Evolutionary conservation across 2,329 filamentous ascomycete genomes (phyloP).

Genomic region (Colletotrichum lupini): DNA sequence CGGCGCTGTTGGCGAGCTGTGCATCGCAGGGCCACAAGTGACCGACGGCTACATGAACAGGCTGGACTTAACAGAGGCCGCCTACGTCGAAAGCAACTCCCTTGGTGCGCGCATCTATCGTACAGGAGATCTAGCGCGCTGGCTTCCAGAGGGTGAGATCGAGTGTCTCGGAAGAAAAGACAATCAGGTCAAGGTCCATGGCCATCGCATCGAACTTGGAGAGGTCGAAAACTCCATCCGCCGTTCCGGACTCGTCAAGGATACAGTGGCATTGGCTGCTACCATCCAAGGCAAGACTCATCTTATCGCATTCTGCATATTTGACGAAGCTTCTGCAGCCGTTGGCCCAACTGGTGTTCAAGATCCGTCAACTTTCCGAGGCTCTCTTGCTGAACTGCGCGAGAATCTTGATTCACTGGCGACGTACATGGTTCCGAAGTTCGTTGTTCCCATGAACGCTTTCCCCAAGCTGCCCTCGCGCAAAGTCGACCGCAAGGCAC

Average conservation of each 20-base stretch:
- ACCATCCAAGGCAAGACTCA: not conserved
- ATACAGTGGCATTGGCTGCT: not conserved
- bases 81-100: constrained; percentile 18
- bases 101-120: constrained; percentile 33
- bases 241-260: not conserved
- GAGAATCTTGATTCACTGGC: constrained; percentile 35
- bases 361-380: not conserved
- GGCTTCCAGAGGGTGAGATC: constrained; percentile 34
- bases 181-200: constrained; percentile 38
- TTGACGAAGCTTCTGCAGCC: not conserved
- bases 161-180: constrained; percentile 38
- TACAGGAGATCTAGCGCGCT: constrained; percentile 36
- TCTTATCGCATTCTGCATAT: not conserved
- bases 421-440: constrained; percentile 43
- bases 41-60: constrained; percentile 36
- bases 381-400: constrained; percentile 12
- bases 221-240: constrained; percentile 38
- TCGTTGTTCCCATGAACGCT: constrained; percentile 37
- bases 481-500: constrained; percentile 42
- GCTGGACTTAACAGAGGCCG: constrained; percentile 24
- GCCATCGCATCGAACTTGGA: constrained; percentile 37
- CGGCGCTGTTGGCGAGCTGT: constrained; percentile 38
- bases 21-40: constrained; percentile 36
- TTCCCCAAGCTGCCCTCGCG: constrained; percentile 41
- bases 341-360: not conserved